Evolutionary conservation across 306 rosid genomes (phyloP).

Genomic region (Inga laurina): DNA sequence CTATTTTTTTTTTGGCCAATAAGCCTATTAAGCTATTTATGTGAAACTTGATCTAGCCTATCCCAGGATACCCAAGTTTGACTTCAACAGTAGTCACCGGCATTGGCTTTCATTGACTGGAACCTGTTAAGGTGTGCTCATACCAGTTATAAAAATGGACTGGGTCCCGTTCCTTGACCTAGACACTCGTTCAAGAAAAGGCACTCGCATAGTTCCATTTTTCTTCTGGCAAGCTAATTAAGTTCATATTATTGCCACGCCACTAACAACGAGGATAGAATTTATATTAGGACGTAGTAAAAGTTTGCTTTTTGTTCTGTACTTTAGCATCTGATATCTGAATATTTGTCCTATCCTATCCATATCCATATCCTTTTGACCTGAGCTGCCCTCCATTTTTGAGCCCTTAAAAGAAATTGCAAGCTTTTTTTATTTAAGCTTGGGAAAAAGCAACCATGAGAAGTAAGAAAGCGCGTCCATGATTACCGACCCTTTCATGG

Average conservation of each 20-base stretch:
- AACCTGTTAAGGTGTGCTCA: neutral
- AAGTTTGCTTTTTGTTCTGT: constrained; percentile 7
- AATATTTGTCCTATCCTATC: constrained; percentile 37
- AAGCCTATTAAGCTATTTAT: too few relatives aligned
- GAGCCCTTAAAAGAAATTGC: neutral
- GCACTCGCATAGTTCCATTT: neutral
- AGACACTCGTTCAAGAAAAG: neutral
- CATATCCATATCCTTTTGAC: constrained; percentile 36
- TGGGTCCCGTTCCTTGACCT: constrained; percentile 1
- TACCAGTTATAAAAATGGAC: neutral
- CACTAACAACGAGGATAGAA: constrained; percentile 23
- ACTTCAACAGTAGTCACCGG: neutral
- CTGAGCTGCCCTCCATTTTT: constrained; percentile 18
- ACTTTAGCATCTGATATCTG: constrained; percentile 23
- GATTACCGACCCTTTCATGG: constrained; percentile 20
- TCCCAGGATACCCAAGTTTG: neutral
- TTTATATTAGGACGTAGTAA: neutral
- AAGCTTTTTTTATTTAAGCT: neutral
- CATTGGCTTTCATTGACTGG: neutral
- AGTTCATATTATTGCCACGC: constrained; percentile 11
- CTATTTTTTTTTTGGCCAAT: too few relatives aligned
- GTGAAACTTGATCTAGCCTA: too few relatives aligned
- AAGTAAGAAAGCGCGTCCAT: constrained; percentile 56
- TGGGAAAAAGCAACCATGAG: constrained; percentile 26
- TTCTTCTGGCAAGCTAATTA: neutral